Percentiles rank a stretch among this genome's conserved stretches.
These are phyloP conservation scores for Stachybotrys chartarum DNA, from an alignment of 2,329 filamentous ascomycete genomes.

Conservation along the genomic window DNA sequence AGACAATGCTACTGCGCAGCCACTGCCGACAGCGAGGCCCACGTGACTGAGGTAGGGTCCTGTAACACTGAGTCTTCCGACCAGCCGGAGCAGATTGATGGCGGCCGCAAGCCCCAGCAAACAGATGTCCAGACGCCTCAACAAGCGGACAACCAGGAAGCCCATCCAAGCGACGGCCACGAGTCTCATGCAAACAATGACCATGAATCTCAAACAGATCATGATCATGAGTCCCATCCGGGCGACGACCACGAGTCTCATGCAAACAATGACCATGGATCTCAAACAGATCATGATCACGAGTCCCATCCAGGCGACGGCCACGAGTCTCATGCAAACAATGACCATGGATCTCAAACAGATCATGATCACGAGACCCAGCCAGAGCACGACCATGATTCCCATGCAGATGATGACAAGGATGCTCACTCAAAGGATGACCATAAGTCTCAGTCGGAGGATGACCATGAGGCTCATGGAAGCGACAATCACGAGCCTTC, in stretches of 20 bases:
- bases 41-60: constrained; percentile 15
- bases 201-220: no score
- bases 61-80: not conserved
- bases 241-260: no score
- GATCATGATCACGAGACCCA: not conserved
- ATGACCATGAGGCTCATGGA: no score
- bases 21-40: constrained; percentile 30
- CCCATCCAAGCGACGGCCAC: not conserved
- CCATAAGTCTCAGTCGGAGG: no score
- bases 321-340: not conserved
- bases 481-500: no score
- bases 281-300: no score
- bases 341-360: not conserved
- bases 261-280: no score
- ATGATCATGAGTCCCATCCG: no score
- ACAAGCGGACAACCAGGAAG: not conserved
- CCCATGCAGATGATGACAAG: not conserved
- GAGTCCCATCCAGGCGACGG: not conserved
- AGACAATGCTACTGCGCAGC: constrained; percentile 39
- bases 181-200: no score
- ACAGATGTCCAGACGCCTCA: not conserved
- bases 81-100: no score
- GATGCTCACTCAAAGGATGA: no score
- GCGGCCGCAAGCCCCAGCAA: no score
- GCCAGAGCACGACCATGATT: not conserved